Evolutionary conservation across 2,329 filamentous ascomycete species (phyloP).

Genomic region (Cytospora chrysosperma): DNA sequence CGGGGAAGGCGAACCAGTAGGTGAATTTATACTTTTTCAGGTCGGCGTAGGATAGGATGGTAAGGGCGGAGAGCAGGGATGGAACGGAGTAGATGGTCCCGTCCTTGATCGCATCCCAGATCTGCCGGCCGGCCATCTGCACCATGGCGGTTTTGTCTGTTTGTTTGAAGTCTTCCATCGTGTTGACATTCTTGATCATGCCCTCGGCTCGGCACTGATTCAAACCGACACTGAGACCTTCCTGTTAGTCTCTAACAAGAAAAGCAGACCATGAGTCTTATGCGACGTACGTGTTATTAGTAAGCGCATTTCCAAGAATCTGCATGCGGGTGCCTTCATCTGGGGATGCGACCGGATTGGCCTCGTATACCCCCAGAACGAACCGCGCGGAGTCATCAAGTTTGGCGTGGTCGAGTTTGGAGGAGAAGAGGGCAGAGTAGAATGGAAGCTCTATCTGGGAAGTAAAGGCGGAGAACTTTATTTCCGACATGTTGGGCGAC

Average conservation of each 20-base stretch:
- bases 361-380: slow-evolving; percentile 85
- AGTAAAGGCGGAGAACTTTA: slow-evolving; percentile 81
- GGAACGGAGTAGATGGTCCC: slow-evolving; percentile 95
- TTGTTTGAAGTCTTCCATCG: slow-evolving; percentile 86
- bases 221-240: slow-evolving; percentile 56
- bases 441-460: slow-evolving; percentile 96
- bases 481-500: slow-evolving; percentile 46
- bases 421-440: slow-evolving; percentile 86
- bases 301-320: slow-evolving; percentile 82
- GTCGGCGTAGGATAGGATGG: slow-evolving; percentile 88
- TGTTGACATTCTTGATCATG: slow-evolving; percentile 94
- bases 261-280: neutral
- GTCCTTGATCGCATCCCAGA: slow-evolving; percentile 97
- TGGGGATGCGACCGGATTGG: slow-evolving; percentile 67
- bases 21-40: slow-evolving; percentile 96
- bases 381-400: slow-evolving; percentile 90
- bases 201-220: slow-evolving; percentile 83
- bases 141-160: slow-evolving; percentile 78
- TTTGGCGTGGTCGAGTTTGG: slow-evolving; percentile 96
- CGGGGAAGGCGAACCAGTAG: slow-evolving; percentile 98
- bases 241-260: slow-evolving; percentile 16
- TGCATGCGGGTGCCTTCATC: slow-evolving; percentile 85
- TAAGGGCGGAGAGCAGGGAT: slow-evolving; percentile 84
- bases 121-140: slow-evolving; percentile 75
- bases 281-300: slow-evolving; percentile 70